Conservation (phyloP, 257 asterid species). For the Nyctanthes arbortristis region DNA sequence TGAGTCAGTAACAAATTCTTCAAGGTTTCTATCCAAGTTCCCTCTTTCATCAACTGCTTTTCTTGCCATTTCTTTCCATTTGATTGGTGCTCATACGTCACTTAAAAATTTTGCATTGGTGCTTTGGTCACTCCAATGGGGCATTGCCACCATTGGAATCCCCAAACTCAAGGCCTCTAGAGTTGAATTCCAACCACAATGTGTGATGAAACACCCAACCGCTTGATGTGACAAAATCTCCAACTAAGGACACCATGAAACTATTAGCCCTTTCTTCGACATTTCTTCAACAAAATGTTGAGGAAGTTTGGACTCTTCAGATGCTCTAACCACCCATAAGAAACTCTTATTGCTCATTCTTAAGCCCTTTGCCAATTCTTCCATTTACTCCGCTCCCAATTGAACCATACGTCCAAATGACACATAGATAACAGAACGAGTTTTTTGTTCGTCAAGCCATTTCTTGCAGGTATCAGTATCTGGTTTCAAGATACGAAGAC, state of each 20-base stretch:
- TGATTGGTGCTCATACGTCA: constrained; percentile 33
- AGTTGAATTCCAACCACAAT: too few species aligned
- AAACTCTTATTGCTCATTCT: constrained; percentile 12
- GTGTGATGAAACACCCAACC: constrained; percentile 39
- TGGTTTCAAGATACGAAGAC: too few species aligned
- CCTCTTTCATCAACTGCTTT: constrained; percentile 32
- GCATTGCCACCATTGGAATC: constrained; percentile 23
- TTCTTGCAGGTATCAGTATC: too few species aligned
- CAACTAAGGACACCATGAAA: too few species aligned
- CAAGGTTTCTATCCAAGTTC: constrained; percentile 38
- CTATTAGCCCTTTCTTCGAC: too few species aligned
- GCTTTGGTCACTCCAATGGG: constrained; percentile 38
- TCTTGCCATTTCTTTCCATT: constrained; percentile 32
- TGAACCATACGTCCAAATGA: constrained; percentile 27
- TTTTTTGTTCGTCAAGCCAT: not conserved
- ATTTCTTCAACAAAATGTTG: constrained; percentile 18
- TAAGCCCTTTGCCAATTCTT: constrained; percentile 28
- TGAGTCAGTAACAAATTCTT: constrained; percentile 24
- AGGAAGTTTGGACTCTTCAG: constrained; percentile 19
- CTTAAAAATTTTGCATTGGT: constrained; percentile 34
- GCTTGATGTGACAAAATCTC: constrained; percentile 30
- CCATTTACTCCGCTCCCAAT: not conserved
- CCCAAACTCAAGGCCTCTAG: constrained; percentile 37
- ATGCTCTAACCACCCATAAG: constrained; percentile 36
- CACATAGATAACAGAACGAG: constrained; percentile 27